Percentiles rank a stretch among this genome's conserved stretches.
phyloP scores from a whole-genome alignment of 1,284 basidiomycete species.

The Apiotrichum mycotoxinovorans region DNA sequence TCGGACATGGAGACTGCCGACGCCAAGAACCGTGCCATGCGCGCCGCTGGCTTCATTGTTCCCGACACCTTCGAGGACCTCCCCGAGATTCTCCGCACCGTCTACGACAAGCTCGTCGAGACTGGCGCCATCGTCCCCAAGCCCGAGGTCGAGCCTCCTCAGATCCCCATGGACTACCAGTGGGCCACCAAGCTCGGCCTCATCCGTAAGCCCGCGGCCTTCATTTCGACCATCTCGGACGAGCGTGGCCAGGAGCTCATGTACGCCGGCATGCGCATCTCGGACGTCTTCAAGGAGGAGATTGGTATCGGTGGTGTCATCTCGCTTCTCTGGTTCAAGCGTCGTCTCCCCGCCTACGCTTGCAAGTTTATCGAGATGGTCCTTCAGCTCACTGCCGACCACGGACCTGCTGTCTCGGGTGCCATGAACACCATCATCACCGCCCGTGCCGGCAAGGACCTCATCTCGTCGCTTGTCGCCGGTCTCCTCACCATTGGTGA shows the following conservation, averaged over 20 bases:
- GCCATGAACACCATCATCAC: conserved; percentile 99
- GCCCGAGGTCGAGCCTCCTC: conserved; percentile 81
- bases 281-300: conserved; percentile 97
- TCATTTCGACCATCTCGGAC: conserved; percentile 99
- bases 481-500: conserved; percentile 97
- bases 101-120: conserved; percentile 78
- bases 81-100: conserved; percentile 74
- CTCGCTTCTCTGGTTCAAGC: conserved; percentile 95
- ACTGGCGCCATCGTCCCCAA: conserved; percentile 67
- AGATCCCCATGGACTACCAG: conserved; percentile 99
- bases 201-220: conserved; percentile 97
- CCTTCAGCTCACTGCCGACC: conserved; percentile 96
- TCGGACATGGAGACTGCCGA: conserved; percentile 95
- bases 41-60: conserved; percentile 89
- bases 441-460: conserved; percentile 95
- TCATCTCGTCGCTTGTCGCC: conserved; percentile 93
- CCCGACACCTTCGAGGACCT: conserved; percentile 98
- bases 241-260: conserved; percentile 98
- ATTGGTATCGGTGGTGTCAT: conserved; percentile 97
- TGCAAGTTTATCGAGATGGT: conserved; percentile 99
- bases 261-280: conserved; percentile 98
- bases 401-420: conserved; percentile 83
- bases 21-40: conserved; percentile 96
- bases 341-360: conserved; percentile 58
- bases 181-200: conserved; percentile 98